A percentile compares a stretch with the other conserved stretches of the same genome.
Evolutionary conservation across 1,139 yeast species (phyloP).

Genomic region (Hemisphaericaspora xylanilytica): DNA sequence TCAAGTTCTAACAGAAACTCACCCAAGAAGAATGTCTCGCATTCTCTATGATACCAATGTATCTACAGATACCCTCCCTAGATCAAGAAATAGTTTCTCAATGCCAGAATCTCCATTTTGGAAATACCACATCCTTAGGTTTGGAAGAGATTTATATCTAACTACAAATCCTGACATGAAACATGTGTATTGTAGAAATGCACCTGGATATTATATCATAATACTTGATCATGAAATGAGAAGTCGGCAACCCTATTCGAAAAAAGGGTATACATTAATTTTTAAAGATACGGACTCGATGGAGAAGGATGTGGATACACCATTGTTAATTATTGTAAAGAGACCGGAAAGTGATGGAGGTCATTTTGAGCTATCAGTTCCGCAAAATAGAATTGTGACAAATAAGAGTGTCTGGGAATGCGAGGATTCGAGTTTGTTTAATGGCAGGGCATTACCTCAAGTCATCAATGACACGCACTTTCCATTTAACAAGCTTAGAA

Average conservation of each 20-base stretch:
- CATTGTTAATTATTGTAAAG: conserved; percentile 31
- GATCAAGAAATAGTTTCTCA: neutral
- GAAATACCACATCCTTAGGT: conserved; percentile 57
- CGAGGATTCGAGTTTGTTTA: conserved; percentile 17
- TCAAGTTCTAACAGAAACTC: neutral
- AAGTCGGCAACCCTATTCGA: conserved; percentile 8
- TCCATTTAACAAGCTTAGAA: conserved; percentile 19
- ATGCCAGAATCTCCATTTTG: conserved; percentile 38
- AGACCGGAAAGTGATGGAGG: conserved; percentile 28
- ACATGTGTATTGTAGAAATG: conserved; percentile 54
- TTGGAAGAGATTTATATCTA: conserved; percentile 50
- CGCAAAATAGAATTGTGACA: conserved; percentile 10
- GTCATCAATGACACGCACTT: conserved; percentile 23
- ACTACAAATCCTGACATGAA: conserved; percentile 59
- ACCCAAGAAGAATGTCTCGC: neutral
- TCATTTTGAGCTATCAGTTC: conserved; percentile 28
- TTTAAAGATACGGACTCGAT: conserved; percentile 33
- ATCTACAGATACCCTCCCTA: neutral
- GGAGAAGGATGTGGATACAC: conserved; percentile 21
- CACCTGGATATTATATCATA: conserved; percentile 52
- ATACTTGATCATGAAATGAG: conserved; percentile 18
- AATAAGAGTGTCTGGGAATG: conserved; percentile 7
- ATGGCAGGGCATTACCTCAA: conserved; percentile 30
- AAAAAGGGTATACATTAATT: conserved; percentile 29
- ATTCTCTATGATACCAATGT: neutral